phyloP scores from a whole-genome alignment of 1,284 basidiomycete species.

The Rhodotorula sp. region DNA sequence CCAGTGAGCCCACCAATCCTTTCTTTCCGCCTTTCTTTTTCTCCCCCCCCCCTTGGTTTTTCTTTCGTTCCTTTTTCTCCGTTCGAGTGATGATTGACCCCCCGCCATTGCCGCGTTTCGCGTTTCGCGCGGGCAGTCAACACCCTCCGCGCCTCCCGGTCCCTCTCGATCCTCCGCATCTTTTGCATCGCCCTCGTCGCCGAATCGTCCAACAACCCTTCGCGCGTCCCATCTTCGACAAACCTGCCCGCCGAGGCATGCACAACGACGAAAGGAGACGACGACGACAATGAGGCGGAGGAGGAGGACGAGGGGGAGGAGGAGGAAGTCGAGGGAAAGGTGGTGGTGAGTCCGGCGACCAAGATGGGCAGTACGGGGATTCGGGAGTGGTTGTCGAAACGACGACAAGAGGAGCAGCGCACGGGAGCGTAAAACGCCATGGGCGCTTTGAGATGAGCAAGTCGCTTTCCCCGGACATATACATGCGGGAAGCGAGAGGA shows the following conservation, averaged over 20 bases:
- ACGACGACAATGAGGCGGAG: neutral
- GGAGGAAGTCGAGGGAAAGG: conserved; percentile 48
- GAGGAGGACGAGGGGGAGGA: neutral
- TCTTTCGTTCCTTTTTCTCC: too few species aligned
- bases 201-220: neutral
- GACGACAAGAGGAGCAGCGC: neutral
- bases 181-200: conserved; percentile 38
- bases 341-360: conserved; percentile 61
- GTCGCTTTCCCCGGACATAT: too few species aligned
- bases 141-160: conserved; percentile 15
- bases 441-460: too few species aligned
- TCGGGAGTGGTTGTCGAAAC: conserved; percentile 66
- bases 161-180: conserved; percentile 17
- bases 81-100: too few species aligned
- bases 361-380: conserved; percentile 92
- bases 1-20: conserved; percentile 54
- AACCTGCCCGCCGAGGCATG: neutral
- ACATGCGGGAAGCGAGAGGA: too few species aligned
- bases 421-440: too few species aligned
- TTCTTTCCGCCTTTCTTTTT: too few species aligned
- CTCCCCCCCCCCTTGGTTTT: too few species aligned
- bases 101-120: neutral
- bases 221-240: neutral
- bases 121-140: conserved; percentile 28
- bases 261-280: neutral